Conservation (phyloP, 2,329 filamentous ascomycete species). For the Xylaria arbuscula region DNA sequence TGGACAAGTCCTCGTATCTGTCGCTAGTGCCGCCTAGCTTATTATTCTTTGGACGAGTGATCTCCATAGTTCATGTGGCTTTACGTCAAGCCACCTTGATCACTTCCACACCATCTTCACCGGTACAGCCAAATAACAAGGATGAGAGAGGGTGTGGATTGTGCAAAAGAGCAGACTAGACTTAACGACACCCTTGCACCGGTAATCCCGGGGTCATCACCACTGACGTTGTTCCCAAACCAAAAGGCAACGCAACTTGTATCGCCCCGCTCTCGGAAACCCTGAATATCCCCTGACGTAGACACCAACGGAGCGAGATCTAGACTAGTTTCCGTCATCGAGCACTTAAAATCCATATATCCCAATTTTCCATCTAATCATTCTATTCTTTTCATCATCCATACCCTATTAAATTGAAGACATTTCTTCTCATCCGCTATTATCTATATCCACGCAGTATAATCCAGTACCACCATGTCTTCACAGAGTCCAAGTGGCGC, state of each 20-base stretch:
- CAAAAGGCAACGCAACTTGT: constrained; percentile 3
- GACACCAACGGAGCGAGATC: constrained; percentile 14
- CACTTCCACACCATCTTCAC: constrained; percentile 21
- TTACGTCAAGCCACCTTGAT: constrained; percentile 29
- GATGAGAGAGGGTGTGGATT: constrained; percentile 13
- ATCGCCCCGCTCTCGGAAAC: constrained; percentile 23
- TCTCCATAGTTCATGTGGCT: constrained; percentile 26
- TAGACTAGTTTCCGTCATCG: neutral
- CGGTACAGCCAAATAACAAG: neutral
- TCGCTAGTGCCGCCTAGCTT: neutral
- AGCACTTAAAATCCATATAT: constrained; percentile 4
- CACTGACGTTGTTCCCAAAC: constrained; percentile 33
- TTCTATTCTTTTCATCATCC: neutral
- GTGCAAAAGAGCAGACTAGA: neutral
- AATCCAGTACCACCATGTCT: constrained; percentile 40
- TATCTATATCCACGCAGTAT: constrained; percentile 8
- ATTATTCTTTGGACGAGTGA: constrained; percentile 1
- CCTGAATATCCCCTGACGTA: constrained; percentile 31
- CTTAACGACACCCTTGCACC: constrained; percentile 2
- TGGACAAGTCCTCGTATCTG: constrained; percentile 12
- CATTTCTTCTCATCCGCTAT: constrained; percentile 3
- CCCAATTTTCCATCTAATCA: constrained; percentile 13
- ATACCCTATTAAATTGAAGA: neutral
- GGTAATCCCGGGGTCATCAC: constrained; percentile 11
- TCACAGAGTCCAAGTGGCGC: constrained; percentile 43